Evolutionary conservation across 257 asterid species (phyloP).

Genomic region (Penstemon barbatus): DNA sequence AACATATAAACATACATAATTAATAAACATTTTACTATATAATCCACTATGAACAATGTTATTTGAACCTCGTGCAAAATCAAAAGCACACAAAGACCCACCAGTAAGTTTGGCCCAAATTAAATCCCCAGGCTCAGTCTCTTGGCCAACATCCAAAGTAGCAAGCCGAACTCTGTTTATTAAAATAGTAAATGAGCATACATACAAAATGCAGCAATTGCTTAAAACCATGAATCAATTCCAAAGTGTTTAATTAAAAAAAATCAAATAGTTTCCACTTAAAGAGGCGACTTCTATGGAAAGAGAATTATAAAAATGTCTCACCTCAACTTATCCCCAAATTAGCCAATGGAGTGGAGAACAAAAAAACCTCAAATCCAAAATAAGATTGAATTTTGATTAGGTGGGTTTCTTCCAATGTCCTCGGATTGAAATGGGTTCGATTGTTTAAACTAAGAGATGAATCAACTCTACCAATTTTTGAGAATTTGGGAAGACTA

Average conservation of each 20-base stretch:
- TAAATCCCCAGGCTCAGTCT: conserved; percentile 82
- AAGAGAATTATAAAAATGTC: neutral
- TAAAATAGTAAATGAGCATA: neutral
- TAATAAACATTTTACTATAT: conserved; percentile 2
- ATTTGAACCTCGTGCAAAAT: conserved; percentile 16
- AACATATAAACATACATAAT: conserved; percentile 8
- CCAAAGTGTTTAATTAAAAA: neutral
- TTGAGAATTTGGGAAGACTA: no score
- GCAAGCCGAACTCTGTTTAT: conserved; percentile 33
- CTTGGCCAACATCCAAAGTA: conserved; percentile 70
- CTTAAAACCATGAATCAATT: conserved; percentile 13
- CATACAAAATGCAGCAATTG: conserved; percentile 17
- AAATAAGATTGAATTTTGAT: conserved; percentile 11
- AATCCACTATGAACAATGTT: conserved; percentile 12
- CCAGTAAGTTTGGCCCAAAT: conserved; percentile 99
- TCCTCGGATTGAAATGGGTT: conserved; percentile 14
- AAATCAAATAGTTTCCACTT: neutral
- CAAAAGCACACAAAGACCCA: conserved; percentile 32
- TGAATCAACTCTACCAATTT: no score
- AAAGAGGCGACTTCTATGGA: neutral
- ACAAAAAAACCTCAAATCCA: conserved; percentile 15
- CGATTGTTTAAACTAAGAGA: no score
- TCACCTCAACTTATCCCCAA: conserved; percentile 16
- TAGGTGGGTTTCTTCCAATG: conserved; percentile 10
- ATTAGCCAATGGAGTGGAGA: conserved; percentile 4